These are phyloP conservation scores for Trifolium fragiferum DNA, from an alignment of 306 rosid genomes.

Conservation along the genomic window DNA sequence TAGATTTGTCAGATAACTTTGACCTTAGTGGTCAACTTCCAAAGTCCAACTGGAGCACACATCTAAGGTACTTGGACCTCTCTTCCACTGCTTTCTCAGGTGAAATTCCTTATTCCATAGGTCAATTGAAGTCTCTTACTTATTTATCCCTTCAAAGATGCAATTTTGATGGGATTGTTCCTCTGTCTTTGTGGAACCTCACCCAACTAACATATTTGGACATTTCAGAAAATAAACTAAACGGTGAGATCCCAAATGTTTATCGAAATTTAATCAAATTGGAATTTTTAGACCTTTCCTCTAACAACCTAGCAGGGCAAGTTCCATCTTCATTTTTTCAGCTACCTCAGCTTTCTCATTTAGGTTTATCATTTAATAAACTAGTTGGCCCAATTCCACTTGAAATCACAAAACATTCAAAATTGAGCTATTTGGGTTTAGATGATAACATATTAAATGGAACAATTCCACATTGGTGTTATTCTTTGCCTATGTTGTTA, in stretches of 20 bases:
- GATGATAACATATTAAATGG: not conserved
- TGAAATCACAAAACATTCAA: constrained; percentile 3
- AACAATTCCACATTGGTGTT: not conserved
- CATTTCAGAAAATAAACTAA: not conserved
- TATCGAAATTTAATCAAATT: not conserved
- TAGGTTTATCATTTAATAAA: not conserved
- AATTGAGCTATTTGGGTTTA: not conserved
- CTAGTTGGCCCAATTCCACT: not conserved
- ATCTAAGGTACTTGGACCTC: not conserved
- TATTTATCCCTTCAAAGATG: accelerated
- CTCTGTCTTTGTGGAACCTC: constrained; percentile 2
- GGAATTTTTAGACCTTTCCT: not conserved
- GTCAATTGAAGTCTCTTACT: not conserved
- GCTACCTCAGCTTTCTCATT: not conserved
- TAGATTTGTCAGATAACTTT: not conserved
- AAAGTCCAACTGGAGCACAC: too few species aligned
- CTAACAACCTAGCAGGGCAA: not conserved
- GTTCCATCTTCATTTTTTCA: constrained; percentile 1
- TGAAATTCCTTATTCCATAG: not conserved
- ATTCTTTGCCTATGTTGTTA: not conserved
- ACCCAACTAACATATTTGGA: not conserved
- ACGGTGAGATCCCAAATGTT: not conserved
- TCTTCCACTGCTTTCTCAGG: not conserved
- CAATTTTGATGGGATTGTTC: not conserved
- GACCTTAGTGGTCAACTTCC: not conserved